Base-by-base conservation (phyloP, 371 early-diverging fungal species). In the Mucor sp. region DNA sequence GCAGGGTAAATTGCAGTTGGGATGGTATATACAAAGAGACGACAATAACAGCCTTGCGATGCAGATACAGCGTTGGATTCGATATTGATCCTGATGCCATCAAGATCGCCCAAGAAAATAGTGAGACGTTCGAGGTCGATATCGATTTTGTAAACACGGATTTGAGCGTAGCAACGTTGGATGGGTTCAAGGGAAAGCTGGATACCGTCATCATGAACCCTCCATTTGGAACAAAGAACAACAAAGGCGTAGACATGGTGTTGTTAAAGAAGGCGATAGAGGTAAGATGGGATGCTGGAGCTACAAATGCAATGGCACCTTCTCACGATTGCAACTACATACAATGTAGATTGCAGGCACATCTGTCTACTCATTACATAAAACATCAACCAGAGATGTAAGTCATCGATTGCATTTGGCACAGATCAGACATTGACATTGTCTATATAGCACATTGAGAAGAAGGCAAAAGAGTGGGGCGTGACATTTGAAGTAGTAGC, bases 181-280 rank as follows among this genome's bases (percentile, higher is more conserved):
- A 79, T 39, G 66, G 81, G 58, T 87, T 87, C 67, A 67, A 70
- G 23, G 83, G 80, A 4, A 79, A 79, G 62, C 77, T 92, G 41
- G 94, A 94, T 75, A 93, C 93, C 1, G 87, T 94, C 50, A 74
- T 94, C 25, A 91, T 93, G 90, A 94, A 94, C 72, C 94, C 94
- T 64, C 94, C 94, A 1, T 94, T 93, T 76, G 94, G 94, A 11
- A 94, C 94, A 12, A 93, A 92, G 66, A 72, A 65, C 33, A 90
- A 89, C 67, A 84, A 85, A 60, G 94, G 94, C 12, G 86, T 93
- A 25, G 94, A 94, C 67, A 87, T 91, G 83, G 75, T 87, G 25
- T 89, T 94, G 64, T 74, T 94, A 58, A 89, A 91, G 71, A 87
- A 88, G 32, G 94, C 89, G 1, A 75, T 88, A 63, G 89, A 89